Base-by-base conservation (phyloP, 2,329 filamentous ascomycete species). In the Hypoxylon sp. region DNA sequence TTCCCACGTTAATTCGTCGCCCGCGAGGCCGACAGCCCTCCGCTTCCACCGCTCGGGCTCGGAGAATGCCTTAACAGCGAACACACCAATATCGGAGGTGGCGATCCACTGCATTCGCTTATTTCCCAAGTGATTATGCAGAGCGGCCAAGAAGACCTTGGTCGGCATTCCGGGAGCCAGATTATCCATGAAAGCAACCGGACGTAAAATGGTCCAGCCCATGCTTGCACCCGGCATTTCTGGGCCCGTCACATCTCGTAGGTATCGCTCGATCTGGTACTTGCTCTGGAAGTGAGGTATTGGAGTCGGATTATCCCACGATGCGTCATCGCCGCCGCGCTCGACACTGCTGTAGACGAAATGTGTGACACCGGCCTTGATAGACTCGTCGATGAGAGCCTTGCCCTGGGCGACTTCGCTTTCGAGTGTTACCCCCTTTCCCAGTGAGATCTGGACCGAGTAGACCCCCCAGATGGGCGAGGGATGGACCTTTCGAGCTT, bases 331-430 rank as follows among this genome's bases (percentile, higher is more conserved):
- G 50, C 89, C 88, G 47, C 88, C 88, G 42, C 90, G 87, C 69
- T 92, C 90, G 26, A 91, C 87, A 58, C 84, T 87, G 31, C 84
- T 86, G 79, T 91, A 92, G 48, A 92, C 84, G 71, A 92, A 90
- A 74, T 88, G 85, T 65, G 83, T 80, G 42, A 91, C 86, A 11
- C 83, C 82, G 26, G 85, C 77, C 26, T 84, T 82, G 63, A 91
- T 74, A 2, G 86, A 82, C n/a, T 83, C 86, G 64, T 90, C 86
- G 61, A 91, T 81, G 6, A 92, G 79, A 0, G 79, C 82, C 44
- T 84, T 88, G 59, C 89, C 90, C 76, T 92, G 88, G 0, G 39
- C 48, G 5, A 79, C 70, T 66, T 84, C 81, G n/a, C 74, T 71
- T 42, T 80, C 76, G 8, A 80, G 31, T 0, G 77, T 77, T 17